These are phyloP conservation scores for Daldinia decipiens DNA, from an alignment of 495 filamentous ascomycete species.

Conservation along the genomic window DNA sequence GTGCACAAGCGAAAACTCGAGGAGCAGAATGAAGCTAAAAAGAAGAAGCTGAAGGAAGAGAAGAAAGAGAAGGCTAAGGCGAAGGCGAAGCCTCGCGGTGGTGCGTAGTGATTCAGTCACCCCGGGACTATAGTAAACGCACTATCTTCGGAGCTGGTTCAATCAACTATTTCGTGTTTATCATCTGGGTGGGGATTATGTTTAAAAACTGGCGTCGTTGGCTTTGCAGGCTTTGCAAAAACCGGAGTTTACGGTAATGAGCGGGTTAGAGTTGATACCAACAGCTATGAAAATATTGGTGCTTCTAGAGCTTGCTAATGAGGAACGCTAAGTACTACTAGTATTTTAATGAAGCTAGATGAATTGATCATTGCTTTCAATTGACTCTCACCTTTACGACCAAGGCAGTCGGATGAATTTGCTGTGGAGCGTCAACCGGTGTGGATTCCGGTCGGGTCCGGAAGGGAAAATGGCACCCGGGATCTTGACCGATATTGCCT, in stretches of 20 bases:
- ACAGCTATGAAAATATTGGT: constrained; percentile 24
- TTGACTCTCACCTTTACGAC: background rate
- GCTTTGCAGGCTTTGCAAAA: constrained; percentile 20
- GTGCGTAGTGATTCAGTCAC: constrained; percentile 29
- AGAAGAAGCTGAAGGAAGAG: constrained; percentile 92
- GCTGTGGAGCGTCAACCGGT: background rate
- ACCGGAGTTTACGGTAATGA: constrained; percentile 39
- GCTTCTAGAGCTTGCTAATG: constrained; percentile 22
- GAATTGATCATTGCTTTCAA: background rate
- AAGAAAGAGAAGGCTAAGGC: constrained; percentile 91
- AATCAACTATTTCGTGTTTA: background rate
- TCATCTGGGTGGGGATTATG: constrained; percentile 6
- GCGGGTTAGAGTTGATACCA: constrained; percentile 26
- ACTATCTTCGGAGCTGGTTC: background rate
- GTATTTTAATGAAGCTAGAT: constrained; percentile 1
- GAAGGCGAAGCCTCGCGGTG: constrained; percentile 79
- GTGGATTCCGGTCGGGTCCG: background rate
- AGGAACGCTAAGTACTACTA: background rate
- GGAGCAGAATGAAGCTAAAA: constrained; percentile 85
- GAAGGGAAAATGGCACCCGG: background rate
- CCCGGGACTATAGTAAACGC: background rate
- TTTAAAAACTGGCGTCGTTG: constrained; percentile 39
- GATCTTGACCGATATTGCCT: background rate
- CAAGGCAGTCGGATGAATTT: background rate
- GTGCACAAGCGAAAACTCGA: constrained; percentile 91